These are phyloP conservation scores for Aureoboletus auriporus DNA, from an alignment of 768 basidiomycete genomes.

Conservation along the genomic window DNA sequence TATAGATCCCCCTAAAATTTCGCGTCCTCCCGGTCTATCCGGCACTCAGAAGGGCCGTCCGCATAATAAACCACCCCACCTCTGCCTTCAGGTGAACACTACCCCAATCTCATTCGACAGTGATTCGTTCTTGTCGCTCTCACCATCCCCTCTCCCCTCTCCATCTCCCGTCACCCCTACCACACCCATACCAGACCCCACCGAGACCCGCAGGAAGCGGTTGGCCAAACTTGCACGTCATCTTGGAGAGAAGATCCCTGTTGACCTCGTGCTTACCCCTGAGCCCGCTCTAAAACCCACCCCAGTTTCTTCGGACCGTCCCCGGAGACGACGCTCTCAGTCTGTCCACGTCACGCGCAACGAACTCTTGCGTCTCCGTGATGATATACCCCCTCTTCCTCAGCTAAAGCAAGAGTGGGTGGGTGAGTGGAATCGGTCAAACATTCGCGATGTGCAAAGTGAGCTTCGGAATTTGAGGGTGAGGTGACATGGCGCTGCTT, in stretches of 20 bases:
- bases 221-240: slow-evolving; percentile 57
- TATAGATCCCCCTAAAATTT: no score
- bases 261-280: slow-evolving; percentile 45
- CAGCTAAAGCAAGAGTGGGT: slow-evolving; percentile 25
- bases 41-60: slow-evolving; percentile 7
- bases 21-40: slow-evolving; percentile 18
- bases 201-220: slow-evolving; percentile 40
- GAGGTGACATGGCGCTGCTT: slow-evolving; percentile 3
- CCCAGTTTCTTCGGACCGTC: background rate
- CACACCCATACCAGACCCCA: slow-evolving; percentile 23
- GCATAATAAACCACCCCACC: slow-evolving; percentile 15
- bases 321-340: slow-evolving; percentile 8
- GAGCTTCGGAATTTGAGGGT: slow-evolving; percentile 30
- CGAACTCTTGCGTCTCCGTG: background rate
- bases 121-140: slow-evolving; percentile 3
- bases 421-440: slow-evolving; percentile 39
- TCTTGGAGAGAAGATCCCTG: slow-evolving; percentile 56
- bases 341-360: slow-evolving; percentile 11
- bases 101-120: slow-evolving; percentile 10
- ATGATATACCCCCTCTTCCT: background rate
- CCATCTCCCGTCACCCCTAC: slow-evolving; percentile 19
- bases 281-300: background rate
- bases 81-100: slow-evolving; percentile 22
- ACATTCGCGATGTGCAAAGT: slow-evolving; percentile 37
- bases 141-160: slow-evolving; percentile 14